A percentile compares a stretch with the other conserved stretches of the same genome.
phyloP scores from a whole-genome alignment of 2,329 filamentous ascomycete genomes.

The Phialophora verrucosa region DNA sequence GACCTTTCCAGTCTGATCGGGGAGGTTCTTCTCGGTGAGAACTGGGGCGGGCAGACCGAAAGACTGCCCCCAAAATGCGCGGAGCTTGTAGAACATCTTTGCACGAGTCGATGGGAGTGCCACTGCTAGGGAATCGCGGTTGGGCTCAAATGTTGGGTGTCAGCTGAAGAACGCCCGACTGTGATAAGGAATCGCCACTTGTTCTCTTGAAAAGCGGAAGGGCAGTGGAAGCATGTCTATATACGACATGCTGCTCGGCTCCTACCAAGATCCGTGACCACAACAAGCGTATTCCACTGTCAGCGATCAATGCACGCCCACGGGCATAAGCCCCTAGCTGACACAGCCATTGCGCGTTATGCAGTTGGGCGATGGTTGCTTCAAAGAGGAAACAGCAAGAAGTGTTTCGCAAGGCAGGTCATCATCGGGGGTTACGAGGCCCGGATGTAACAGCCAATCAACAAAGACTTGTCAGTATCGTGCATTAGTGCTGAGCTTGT shows the following conservation, averaged over 20 bases:
- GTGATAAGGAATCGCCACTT: neutral
- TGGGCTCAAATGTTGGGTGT: neutral
- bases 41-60: slow-evolving; percentile 23
- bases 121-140: neutral
- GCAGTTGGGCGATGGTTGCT: neutral
- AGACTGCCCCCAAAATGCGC: slow-evolving; percentile 27
- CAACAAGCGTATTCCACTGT: neutral
- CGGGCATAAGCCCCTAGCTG: neutral
- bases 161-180: neutral
- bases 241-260: neutral
- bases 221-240: neutral
- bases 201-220: neutral
- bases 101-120: neutral
- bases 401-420: neutral
- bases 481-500: slow-evolving; percentile 26
- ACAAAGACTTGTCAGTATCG: slow-evolving; percentile 13
- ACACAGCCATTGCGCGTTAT: neutral
- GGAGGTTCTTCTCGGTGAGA: slow-evolving; percentile 36
- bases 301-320: neutral
- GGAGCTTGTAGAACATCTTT: slow-evolving; percentile 23
- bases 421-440: neutral
- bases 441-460: slow-evolving; percentile 7
- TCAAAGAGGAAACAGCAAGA: neutral
- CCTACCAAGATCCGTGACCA: neutral
- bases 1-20: slow-evolving; percentile 36